Conservation (phyloP, 2,329 filamentous ascomycete genomes). For the Botrytis fabae region DNA sequence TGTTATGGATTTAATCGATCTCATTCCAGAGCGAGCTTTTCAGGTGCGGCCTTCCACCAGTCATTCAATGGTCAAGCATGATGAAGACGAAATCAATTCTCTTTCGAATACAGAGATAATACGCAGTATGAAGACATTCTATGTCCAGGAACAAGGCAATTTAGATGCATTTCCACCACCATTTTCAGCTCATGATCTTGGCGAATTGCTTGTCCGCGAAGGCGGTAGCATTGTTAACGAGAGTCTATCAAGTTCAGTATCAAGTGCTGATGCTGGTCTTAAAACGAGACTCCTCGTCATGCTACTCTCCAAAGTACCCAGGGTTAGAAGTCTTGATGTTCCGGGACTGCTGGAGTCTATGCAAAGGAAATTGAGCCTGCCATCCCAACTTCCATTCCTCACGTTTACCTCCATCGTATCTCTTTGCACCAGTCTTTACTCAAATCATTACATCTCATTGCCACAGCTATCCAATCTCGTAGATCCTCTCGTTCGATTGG, state of each 20-base stretch:
- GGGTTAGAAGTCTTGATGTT: conserved; percentile 49
- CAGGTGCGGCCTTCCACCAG: conserved; percentile 40
- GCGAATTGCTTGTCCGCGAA: conserved; percentile 64
- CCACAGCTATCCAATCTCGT: conserved; percentile 63
- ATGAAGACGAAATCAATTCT: conserved; percentile 38
- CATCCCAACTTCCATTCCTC: conserved; percentile 49
- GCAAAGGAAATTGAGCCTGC: conserved; percentile 47
- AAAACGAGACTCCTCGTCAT: conserved; percentile 61
- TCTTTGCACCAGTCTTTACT: conserved; percentile 58
- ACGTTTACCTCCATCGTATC: conserved; percentile 60
- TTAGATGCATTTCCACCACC: conserved; percentile 62
- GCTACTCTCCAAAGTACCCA: conserved; percentile 55
- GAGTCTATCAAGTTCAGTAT: conserved; percentile 46
- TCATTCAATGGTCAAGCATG: conserved; percentile 33
- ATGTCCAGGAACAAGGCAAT: conserved; percentile 68
- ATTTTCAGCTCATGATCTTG: conserved; percentile 55
- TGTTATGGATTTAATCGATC: conserved; percentile 57
- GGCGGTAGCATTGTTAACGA: conserved; percentile 54
- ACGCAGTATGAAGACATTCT: conserved; percentile 64
- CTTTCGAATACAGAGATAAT: conserved; percentile 54
- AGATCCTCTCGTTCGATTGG: conserved; percentile 64
- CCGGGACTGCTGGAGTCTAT: conserved; percentile 53
- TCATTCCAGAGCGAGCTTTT: conserved; percentile 66
- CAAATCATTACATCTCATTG: conserved; percentile 51
- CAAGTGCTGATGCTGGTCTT: conserved; percentile 52